phyloP scores from a whole-genome alignment of 192 early-diverging fungal species.

The Gigaspora rosea region DNA sequence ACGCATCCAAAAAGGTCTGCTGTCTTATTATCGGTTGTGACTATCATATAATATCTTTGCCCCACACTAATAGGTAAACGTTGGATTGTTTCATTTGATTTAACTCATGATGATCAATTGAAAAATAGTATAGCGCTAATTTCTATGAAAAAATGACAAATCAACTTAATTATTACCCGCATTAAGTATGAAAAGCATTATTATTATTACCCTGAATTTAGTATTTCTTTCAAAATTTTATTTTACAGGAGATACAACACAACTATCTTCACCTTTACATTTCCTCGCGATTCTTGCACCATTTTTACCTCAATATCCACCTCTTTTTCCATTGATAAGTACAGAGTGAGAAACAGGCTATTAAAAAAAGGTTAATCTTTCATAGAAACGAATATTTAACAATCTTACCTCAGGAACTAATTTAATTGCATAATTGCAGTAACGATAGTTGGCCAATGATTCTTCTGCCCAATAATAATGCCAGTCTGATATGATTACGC shows the following conservation, averaged over 20 bases:
- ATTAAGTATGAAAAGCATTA: no score
- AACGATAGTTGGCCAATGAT: neutral
- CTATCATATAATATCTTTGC: constrained; percentile 68
- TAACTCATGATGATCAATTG: constrained; percentile 75
- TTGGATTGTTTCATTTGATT: constrained; percentile 32
- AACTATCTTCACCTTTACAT: no score
- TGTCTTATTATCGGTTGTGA: constrained; percentile 58
- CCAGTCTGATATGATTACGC: neutral
- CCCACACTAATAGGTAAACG: constrained; percentile 53
- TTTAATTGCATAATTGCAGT: neutral
- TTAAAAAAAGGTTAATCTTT: neutral
- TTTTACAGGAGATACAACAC: no score
- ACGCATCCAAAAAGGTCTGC: constrained; percentile 52
- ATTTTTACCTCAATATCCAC: no score
- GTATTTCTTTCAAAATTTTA: constrained; percentile 63
- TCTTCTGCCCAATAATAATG: neutral
- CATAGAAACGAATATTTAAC: no score
- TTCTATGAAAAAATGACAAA: constrained; percentile 28
- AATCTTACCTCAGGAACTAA: neutral
- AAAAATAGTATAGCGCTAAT: constrained; percentile 66
- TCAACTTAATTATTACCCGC: no score
- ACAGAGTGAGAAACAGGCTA: constrained; percentile 70
- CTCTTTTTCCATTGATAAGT: constrained; percentile 53
- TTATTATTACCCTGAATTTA: constrained; percentile 49
- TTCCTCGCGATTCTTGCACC: no score